phyloP scores from a whole-genome alignment of 2,329 filamentous ascomycete genomes.

The Alternaria sp. region DNA sequence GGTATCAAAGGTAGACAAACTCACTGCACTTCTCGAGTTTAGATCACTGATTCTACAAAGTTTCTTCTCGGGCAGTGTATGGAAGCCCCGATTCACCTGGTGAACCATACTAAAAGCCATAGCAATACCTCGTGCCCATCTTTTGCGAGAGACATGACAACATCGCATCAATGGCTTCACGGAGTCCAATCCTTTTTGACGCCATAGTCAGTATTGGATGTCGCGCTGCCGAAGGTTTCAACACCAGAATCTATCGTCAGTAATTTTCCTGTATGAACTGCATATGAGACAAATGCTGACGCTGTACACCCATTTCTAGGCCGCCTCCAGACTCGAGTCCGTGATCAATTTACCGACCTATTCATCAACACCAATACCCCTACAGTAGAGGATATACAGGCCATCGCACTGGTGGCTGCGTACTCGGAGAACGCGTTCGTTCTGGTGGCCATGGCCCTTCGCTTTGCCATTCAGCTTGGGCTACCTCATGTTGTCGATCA shows the following conservation, averaged over 20 bases:
- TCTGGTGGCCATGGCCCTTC: slow-evolving; percentile 57
- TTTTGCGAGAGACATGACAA: slow-evolving; percentile 57
- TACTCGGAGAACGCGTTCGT: slow-evolving; percentile 61
- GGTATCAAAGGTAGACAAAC: slow-evolving; percentile 31
- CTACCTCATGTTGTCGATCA: slow-evolving; percentile 49
- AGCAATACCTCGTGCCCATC: slow-evolving; percentile 59
- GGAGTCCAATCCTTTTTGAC: slow-evolving; percentile 60
- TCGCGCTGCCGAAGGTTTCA: slow-evolving; percentile 54
- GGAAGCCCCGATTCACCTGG: not conserved
- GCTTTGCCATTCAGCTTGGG: slow-evolving; percentile 59
- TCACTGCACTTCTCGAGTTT: not conserved
- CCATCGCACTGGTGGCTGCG: slow-evolving; percentile 59
- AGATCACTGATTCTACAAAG: slow-evolving; percentile 16
- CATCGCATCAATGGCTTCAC: slow-evolving; percentile 53
- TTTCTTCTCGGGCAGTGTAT: slow-evolving; percentile 43
- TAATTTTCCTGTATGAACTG: not conserved
- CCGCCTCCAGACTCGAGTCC: slow-evolving; percentile 36
- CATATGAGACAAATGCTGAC: not conserved
- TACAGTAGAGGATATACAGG: slow-evolving; percentile 59
- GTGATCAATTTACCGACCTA: slow-evolving; percentile 55
- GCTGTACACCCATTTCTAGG: not conserved
- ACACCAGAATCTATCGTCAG: slow-evolving; percentile 47
- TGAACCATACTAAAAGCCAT: not conserved
- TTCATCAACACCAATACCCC: slow-evolving; percentile 51
- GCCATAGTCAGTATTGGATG: slow-evolving; percentile 61